Evolutionary conservation across 495 filamentous ascomycete species (phyloP), one percentile per base, ranked within the genome.

Genomic region (Aspergillus steynii): DNA sequence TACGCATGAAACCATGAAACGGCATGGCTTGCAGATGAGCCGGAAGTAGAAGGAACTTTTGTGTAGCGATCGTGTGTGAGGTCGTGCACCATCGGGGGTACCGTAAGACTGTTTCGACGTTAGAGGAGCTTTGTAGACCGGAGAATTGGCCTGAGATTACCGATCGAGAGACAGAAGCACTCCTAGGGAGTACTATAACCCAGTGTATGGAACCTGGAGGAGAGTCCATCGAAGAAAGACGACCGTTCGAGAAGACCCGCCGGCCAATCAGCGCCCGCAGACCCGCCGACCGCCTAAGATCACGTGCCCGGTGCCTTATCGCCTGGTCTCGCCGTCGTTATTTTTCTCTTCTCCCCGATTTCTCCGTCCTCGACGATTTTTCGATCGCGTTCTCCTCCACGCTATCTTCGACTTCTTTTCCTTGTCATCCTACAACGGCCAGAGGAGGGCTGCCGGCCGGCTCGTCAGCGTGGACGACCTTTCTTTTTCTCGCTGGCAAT

Each of bases 361-460:
- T 53, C 51, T 60, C 50, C 29, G 27, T 58, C 27, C 55, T 27
- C 12, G 46, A 27, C 29, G 14, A 27, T 48, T 32, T 46, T 60
- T 37, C 32, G 1, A 20, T 49, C 26, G 15, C 45, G 27, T 2
- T 32, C 34, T 29, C 31, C 37, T 29, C 32, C 25, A 48, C 28
- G 25, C 50, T 53, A 56, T 53, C 59, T 59, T 58, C 53, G 45
- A 37, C 58, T 63, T 68, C 60, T 65, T 67, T 67, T 48, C 32
- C 60, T 58, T 64, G 31, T 50, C 46, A 60, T 53, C 53, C 64
- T 65, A 61, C 45, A 49, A 28, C 46, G 53, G 61, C 60, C 46
- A 66, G 61, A 62, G 59, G 68, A 75, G 64, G 68, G 66, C 66
- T 75, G 70, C 70, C 65, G 72, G 68, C 64, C 66, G 66, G 62